phyloP scores from a whole-genome alignment of 768 basidiomycete species.

The Naganishia friedmannii region DNA sequence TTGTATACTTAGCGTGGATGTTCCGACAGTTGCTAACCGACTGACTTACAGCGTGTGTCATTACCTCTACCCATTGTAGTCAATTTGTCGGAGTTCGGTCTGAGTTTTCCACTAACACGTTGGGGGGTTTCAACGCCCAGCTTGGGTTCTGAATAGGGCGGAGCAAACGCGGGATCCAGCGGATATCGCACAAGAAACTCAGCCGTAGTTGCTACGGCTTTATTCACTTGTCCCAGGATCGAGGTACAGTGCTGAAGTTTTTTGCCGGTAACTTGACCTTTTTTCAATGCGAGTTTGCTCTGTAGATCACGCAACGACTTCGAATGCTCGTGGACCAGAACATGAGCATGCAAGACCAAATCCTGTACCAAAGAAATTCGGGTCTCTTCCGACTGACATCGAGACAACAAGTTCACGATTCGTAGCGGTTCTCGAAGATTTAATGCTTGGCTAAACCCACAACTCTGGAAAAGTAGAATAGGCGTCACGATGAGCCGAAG shows the following conservation, averaged over 20 bases:
- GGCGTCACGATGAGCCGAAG: neutral
- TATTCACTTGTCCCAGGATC: neutral
- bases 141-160: neutral
- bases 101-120: neutral
- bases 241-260: neutral
- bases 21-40: no score
- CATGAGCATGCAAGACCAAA: neutral
- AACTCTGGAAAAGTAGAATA: neutral
- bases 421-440: neutral
- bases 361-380: neutral
- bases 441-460: neutral
- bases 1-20: no score
- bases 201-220: neutral
- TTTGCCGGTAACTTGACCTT: neutral
- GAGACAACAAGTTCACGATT: neutral
- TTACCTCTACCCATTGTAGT: neutral
- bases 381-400: neutral
- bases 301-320: neutral
- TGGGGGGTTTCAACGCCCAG: neutral
- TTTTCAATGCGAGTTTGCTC: neutral
- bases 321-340: neutral
- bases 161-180: neutral
- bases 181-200: neutral
- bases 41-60: neutral
- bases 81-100: neutral